Base-by-base conservation (phyloP, 345 rosid species). In the Fremontodendron californicum region DNA sequence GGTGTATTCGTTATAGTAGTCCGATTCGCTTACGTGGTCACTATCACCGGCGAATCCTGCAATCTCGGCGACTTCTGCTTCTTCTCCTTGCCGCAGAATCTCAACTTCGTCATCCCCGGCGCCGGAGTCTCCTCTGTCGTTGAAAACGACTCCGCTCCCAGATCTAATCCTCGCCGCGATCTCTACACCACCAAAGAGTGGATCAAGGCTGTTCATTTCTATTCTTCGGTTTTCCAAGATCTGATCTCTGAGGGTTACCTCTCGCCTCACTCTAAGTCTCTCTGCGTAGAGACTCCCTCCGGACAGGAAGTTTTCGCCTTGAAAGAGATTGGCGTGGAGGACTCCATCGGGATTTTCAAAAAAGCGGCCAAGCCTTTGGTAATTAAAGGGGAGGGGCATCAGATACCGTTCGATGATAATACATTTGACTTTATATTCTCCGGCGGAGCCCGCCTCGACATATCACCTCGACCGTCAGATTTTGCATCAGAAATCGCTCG, bases 1-100 rank as follows among this genome's bases (percentile, higher is more conserved):
- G 91, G 94, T 25, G 89, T 96, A 52, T 69, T 96, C n/a, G 77
- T 92, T 80, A 77, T 93, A 66, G 74, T 88, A 64, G 88, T 84
- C 68, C 91, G 99, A 27, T 96, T 96, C 74, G 94, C 94, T 61
- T 96, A 88, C 82, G 86, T 96, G 7, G 92, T 93, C 66, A 92
- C 98, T 15, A 73, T 88, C 77, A 85, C 98, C 71, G 99, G 99
- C 21, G 98, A 93, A 82, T 87, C 98, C 18, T 96, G 99, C 81
- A 81, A 83, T 57, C 79, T 85, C 72, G 93, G 94, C 27, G 91
- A 85, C 77, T 96, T 96, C 88, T 96, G 99, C 84, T 93, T 96
- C 87, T 90, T 94, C 83, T 82, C 94, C 23, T 78, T 91, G 25
- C 94, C 92, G 51, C 91, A 90, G 3, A 85, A 90, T 72, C 77